Evolutionary conservation across 805 yeast species (phyloP).

Genomic region (Yueomyces sinensis): DNA sequence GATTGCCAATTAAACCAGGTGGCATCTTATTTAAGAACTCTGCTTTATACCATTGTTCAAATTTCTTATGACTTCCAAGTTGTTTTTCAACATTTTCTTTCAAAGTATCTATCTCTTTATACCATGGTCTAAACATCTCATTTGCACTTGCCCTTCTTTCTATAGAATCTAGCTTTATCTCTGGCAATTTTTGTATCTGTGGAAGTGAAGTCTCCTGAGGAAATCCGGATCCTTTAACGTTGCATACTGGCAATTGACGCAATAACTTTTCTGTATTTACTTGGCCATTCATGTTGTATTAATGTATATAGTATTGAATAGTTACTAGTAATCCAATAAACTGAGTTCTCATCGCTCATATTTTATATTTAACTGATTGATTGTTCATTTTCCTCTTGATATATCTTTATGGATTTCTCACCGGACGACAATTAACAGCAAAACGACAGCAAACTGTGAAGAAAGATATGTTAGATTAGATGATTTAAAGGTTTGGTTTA

Average conservation of each 20-base stretch:
- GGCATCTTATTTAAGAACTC: slow-evolving; percentile 17
- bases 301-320: too few relatives aligned
- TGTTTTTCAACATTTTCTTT: slow-evolving; percentile 7
- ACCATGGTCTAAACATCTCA: slow-evolving; percentile 19
- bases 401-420: too few relatives aligned
- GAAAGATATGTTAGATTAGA: too few relatives aligned
- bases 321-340: too few relatives aligned
- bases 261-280: slow-evolving; percentile 6
- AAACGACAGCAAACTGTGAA: too few relatives aligned
- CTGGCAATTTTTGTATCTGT: slow-evolving; percentile 1
- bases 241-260: slow-evolving; percentile 12
- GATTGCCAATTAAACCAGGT: slow-evolving; percentile 12
- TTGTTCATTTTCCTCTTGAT: too few relatives aligned
- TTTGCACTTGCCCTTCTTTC: slow-evolving; percentile 9
- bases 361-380: too few relatives aligned
- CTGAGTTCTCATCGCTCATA: too few relatives aligned
- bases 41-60: slow-evolving; percentile 15
- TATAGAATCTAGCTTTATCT: slow-evolving; percentile 5
- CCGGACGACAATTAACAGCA: too few relatives aligned
- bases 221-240: slow-evolving; percentile 12
- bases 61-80: slow-evolving; percentile 5
- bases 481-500: too few relatives aligned
- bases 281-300: background rate
- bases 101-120: slow-evolving; percentile 10
- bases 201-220: slow-evolving; percentile 6